Percentiles rank a stretch among this genome's conserved stretches.
phyloP scores from a whole-genome alignment of 768 basidiomycete species.

The Tubosaeta sp. region DNA sequence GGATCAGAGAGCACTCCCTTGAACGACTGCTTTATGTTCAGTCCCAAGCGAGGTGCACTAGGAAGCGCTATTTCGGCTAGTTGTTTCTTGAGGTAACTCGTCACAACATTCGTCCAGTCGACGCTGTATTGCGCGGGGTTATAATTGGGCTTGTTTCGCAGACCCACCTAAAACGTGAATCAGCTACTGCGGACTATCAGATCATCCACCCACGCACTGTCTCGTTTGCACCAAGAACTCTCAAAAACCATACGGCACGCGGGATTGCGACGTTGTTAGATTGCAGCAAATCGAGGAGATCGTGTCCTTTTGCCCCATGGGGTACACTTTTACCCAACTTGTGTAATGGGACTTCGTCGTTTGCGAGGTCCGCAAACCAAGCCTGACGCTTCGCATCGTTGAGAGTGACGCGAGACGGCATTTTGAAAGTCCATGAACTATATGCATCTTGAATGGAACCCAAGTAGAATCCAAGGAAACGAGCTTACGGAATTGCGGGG shows the following conservation, averaged over 20 bases:
- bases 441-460: not conserved
- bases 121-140: conserved; percentile 80
- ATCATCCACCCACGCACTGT: conserved; percentile 43
- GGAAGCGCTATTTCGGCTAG: conserved; percentile 75
- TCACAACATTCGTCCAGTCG: conserved; percentile 82
- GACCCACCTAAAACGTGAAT: conserved; percentile 48
- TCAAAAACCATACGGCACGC: conserved; percentile 83
- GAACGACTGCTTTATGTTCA: conserved; percentile 82
- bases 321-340: conserved; percentile 84
- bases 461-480: not conserved
- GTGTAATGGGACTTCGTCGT: conserved; percentile 73
- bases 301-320: conserved; percentile 81
- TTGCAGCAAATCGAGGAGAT: conserved; percentile 76
- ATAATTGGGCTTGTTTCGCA: conserved; percentile 75
- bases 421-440: conserved; percentile 63
- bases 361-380: conserved; percentile 82
- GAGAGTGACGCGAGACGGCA: conserved; percentile 78
- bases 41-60: conserved; percentile 66
- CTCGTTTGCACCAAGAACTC: conserved; percentile 85
- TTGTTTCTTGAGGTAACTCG: conserved; percentile 79
- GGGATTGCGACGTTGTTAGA: conserved; percentile 72
- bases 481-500: conserved; percentile 60
- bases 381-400: conserved; percentile 75
- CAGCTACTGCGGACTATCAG: not conserved
- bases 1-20: conserved; percentile 73